phyloP scores from a whole-genome alignment of 805 yeast genomes.

The Ogataea philodendri region DNA sequence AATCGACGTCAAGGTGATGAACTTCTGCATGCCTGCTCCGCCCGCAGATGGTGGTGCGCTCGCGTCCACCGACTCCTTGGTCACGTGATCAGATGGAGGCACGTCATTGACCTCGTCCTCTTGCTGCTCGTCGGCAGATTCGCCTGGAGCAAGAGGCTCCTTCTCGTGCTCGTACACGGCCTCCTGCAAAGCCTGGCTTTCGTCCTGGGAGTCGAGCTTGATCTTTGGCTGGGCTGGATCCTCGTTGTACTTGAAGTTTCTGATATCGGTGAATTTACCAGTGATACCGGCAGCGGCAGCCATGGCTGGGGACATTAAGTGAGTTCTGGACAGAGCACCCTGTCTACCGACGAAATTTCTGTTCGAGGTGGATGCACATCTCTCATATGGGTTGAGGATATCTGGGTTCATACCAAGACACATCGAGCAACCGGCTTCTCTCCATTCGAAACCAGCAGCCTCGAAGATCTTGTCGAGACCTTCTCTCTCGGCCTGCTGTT shows the following conservation, averaged over 20 bases:
- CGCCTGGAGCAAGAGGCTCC: constrained; percentile 55
- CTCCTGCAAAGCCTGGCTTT: constrained; percentile 59
- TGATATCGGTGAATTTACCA: constrained; percentile 88
- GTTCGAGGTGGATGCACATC: constrained; percentile 98
- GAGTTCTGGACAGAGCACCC: constrained; percentile 95
- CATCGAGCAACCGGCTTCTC: constrained; percentile 99
- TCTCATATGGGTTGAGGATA: constrained; percentile 88
- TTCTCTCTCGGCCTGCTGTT: constrained; percentile 89
- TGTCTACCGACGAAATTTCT: constrained; percentile 99
- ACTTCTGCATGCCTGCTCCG: constrained; percentile 67
- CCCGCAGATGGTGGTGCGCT: constrained; percentile 34
- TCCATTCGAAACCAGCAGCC: constrained; percentile 96
- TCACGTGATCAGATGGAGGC: constrained; percentile 50
- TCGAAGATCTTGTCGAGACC: constrained; percentile 89
- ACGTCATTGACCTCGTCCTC: constrained; percentile 63
- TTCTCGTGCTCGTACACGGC: constrained; percentile 71
- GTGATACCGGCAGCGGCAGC: constrained; percentile 97
- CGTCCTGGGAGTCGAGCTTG: constrained; percentile 41
- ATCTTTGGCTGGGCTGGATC: constrained; percentile 60
- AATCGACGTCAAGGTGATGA: constrained; percentile 72
- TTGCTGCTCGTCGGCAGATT: constrained; percentile 43
- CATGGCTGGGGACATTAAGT: constrained; percentile 98
- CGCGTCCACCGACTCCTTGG: constrained; percentile 33
- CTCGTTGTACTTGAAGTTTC: constrained; percentile 67
- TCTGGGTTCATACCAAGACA: constrained; percentile 99